A percentile compares a stretch with the other conserved stretches of the same genome.
phyloP scores from a whole-genome alignment of 495 filamentous ascomycete genomes.

The Viridothelium virens region DNA sequence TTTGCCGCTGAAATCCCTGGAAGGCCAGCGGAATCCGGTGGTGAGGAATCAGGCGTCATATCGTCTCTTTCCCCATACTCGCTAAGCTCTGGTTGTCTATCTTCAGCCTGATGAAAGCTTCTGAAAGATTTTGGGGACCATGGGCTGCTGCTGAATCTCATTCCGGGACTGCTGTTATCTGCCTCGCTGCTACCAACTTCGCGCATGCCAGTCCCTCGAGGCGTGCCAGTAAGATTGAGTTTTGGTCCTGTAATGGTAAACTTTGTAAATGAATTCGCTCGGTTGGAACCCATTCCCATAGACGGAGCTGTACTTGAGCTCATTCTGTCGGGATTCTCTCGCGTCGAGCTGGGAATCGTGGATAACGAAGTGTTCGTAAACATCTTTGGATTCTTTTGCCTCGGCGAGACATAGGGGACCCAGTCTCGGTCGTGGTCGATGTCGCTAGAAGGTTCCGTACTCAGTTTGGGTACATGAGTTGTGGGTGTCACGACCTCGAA shows the following conservation, averaged over 20 bases:
- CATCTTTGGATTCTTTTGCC: not conserved
- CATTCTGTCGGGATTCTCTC: conserved; percentile 4
- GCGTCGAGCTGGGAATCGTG: conserved; percentile 8
- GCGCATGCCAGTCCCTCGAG: conserved; percentile 29
- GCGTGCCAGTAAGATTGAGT: conserved; percentile 32
- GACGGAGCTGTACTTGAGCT: not conserved
- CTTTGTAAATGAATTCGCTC: conserved; percentile 31
- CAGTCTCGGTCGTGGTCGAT: not conserved
- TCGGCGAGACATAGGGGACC: conserved; percentile 5
- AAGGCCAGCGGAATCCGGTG: not conserved
- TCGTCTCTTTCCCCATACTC: not conserved
- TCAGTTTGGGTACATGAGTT: not conserved
- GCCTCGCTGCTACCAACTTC: conserved; percentile 37
- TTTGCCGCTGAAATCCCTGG: not conserved
- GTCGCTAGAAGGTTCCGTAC: conserved; percentile 4
- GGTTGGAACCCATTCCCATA: not conserved
- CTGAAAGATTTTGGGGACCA: not conserved
- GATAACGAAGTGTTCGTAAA: conserved; percentile 9
- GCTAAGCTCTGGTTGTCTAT: not conserved
- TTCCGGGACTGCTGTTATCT: conserved; percentile 31
- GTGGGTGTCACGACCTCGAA: not conserved
- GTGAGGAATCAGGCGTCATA: not conserved
- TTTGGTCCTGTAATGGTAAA: conserved; percentile 27
- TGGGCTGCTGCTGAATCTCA: conserved; percentile 10
- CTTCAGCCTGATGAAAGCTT: not conserved